Evolutionary conservation across 805 yeast genomes (phyloP).

Genomic region (Lachancea sp.): DNA sequence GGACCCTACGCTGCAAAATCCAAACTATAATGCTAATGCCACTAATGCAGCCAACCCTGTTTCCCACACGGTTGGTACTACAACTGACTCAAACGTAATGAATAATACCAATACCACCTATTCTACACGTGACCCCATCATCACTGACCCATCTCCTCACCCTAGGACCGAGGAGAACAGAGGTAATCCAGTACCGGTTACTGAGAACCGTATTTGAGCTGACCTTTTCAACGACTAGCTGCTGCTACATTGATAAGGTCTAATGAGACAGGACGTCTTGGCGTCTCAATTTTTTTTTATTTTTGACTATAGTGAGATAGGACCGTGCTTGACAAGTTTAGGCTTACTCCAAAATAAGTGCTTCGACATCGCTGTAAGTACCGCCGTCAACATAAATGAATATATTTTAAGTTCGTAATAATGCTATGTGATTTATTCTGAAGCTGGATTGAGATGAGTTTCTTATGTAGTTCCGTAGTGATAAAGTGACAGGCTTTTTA

Average conservation of each 20-base stretch:
- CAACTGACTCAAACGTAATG: slow-evolving; percentile 1
- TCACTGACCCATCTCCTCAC: slow-evolving; percentile 5
- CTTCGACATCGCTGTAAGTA: too few species aligned
- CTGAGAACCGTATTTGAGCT: slow-evolving; percentile 1
- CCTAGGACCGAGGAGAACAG: not conserved
- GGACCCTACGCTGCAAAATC: slow-evolving; percentile 1
- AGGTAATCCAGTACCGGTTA: not conserved
- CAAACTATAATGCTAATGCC: not conserved
- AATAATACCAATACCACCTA: slow-evolving; percentile 7
- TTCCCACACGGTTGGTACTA: not conserved
- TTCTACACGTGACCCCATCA: slow-evolving; percentile 1
- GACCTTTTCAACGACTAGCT: too few species aligned
- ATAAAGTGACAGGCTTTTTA: not conserved
- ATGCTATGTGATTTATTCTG: not conserved
- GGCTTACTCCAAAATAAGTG: too few species aligned
- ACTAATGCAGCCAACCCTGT: slow-evolving; percentile 1
- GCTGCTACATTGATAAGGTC: not conserved
- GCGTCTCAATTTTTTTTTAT: too few species aligned
- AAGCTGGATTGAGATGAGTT: not conserved
- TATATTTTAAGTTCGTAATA: slow-evolving; percentile 3
- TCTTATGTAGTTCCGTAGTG: not conserved
- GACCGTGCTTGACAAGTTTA: too few species aligned
- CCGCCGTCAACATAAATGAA: not conserved
- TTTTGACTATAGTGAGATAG: too few species aligned
- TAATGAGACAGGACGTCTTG: too few species aligned